These are phyloP conservation scores for Phytophthora rubi DNA, from an alignment of 352 stramenopile genomes.

Conservation along the genomic window DNA sequence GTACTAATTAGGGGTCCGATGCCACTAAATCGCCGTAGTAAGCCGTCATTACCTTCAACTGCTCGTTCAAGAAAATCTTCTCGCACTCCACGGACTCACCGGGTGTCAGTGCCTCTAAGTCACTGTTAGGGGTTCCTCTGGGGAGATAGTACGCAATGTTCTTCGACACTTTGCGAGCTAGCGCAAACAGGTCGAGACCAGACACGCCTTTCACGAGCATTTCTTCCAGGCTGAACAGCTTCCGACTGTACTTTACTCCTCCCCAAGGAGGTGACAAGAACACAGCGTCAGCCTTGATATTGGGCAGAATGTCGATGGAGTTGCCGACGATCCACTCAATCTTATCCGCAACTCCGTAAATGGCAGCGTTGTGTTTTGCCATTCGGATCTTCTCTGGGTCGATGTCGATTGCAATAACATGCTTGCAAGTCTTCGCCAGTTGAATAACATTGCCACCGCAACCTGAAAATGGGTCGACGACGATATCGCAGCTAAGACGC, in stretches of 20 bases:
- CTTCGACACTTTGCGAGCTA: constrained; percentile 58
- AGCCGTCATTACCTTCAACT: constrained; percentile 82
- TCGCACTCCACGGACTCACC: constrained; percentile 75
- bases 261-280: constrained; percentile 94
- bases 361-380: constrained; percentile 89
- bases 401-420: constrained; percentile 94
- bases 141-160: constrained; percentile 90
- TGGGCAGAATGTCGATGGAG: constrained; percentile 79
- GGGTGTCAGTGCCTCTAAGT: constrained; percentile 60
- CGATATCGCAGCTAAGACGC: constrained; percentile 79
- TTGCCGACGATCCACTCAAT: constrained; percentile 94
- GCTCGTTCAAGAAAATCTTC: constrained; percentile 79
- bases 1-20: not conserved
- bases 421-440: constrained; percentile 86
- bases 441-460: constrained; percentile 95
- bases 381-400: constrained; percentile 91
- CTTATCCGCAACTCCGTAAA: constrained; percentile 91
- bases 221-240: constrained; percentile 60
- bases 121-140: constrained; percentile 59
- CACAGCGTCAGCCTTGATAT: constrained; percentile 81
- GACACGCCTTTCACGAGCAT: constrained; percentile 72
- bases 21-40: constrained; percentile 77
- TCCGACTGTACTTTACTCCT: constrained; percentile 75
- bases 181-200: constrained; percentile 68
- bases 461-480: constrained; percentile 93